A percentile compares a stretch with the other conserved stretches of the same genome.
Evolutionary conservation across 2,329 filamentous ascomycete genomes (phyloP).

Genomic region (Xylaria polymorpha): DNA sequence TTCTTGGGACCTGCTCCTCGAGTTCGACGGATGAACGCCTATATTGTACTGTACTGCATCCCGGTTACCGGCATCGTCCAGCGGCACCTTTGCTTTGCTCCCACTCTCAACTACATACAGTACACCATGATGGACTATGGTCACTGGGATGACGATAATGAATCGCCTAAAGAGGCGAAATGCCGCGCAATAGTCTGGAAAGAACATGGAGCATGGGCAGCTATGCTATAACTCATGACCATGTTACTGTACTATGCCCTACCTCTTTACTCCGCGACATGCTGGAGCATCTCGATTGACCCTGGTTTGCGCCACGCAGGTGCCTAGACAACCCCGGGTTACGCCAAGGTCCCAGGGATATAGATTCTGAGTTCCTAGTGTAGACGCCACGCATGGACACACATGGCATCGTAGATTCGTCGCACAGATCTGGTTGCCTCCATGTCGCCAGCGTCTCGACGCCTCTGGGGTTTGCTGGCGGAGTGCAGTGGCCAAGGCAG

Average conservation of each 20-base stretch:
- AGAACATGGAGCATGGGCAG: neutral
- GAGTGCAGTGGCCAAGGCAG: slow-evolving; percentile 18
- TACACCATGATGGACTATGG: neutral
- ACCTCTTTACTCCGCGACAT: slow-evolving; percentile 25
- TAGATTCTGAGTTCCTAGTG: slow-evolving; percentile 37
- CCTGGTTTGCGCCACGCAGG: slow-evolving; percentile 46
- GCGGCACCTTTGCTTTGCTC: slow-evolving; percentile 21
- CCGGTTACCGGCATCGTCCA: slow-evolving; percentile 35
- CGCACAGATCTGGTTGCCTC: slow-evolving; percentile 35
- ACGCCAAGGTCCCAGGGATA: slow-evolving; percentile 37
- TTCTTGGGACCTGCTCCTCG: slow-evolving; percentile 34
- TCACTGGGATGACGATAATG: neutral
- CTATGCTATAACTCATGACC: neutral
- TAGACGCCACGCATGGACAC: slow-evolving; percentile 41
- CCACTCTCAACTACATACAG: slow-evolving; percentile 14
- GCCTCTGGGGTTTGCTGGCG: slow-evolving; percentile 14
- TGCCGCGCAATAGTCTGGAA: neutral
- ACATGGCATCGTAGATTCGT: slow-evolving; percentile 37
- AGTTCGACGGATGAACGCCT: slow-evolving; percentile 28
- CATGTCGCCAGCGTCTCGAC: slow-evolving; percentile 21
- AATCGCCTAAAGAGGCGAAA: neutral
- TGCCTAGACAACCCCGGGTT: slow-evolving; percentile 38
- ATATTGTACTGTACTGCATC: slow-evolving; percentile 18
- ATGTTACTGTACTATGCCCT: slow-evolving; percentile 8
- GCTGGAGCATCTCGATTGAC: slow-evolving; percentile 39